Percentiles rank a stretch among this genome's conserved stretches.
These are phyloP conservation scores for Solanum peruvianum DNA, from an alignment of 257 asterid species.

Conservation along the genomic window DNA sequence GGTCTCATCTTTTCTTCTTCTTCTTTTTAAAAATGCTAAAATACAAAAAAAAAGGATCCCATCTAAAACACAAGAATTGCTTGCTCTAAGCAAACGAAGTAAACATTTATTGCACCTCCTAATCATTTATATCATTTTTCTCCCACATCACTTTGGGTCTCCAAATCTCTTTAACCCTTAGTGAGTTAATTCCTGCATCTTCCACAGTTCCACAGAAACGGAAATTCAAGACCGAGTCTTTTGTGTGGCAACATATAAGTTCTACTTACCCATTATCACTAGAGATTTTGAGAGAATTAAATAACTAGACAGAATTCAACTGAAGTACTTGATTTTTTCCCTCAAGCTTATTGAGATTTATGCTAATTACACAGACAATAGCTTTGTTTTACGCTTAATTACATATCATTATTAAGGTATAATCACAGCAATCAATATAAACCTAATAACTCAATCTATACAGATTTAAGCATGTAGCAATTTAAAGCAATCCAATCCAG, in stretches of 20 bases:
- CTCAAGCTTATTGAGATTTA: not conserved
- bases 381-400: not conserved
- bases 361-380: not conserved
- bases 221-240: not conserved
- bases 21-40: too few species aligned
- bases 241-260: not conserved
- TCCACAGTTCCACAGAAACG: not conserved
- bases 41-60: too few species aligned
- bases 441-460: not conserved
- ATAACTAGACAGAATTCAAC: not conserved
- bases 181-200: not conserved
- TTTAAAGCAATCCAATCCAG: not conserved
- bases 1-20: not conserved
- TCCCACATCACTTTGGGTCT: not conserved
- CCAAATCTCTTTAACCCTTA: not conserved
- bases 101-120: not conserved
- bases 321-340: not conserved
- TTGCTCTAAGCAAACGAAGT: not conserved
- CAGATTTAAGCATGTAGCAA: not conserved
- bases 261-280: not conserved
- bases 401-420: not conserved
- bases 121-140: not conserved
- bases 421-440: not conserved
- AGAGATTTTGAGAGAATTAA: not conserved
- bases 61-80: not conserved